Percentiles rank a stretch among this genome's conserved stretches.
Evolutionary conservation across 352 stramenopile species (phyloP).

Genomic region (Phytophthora fragariaefolia): DNA sequence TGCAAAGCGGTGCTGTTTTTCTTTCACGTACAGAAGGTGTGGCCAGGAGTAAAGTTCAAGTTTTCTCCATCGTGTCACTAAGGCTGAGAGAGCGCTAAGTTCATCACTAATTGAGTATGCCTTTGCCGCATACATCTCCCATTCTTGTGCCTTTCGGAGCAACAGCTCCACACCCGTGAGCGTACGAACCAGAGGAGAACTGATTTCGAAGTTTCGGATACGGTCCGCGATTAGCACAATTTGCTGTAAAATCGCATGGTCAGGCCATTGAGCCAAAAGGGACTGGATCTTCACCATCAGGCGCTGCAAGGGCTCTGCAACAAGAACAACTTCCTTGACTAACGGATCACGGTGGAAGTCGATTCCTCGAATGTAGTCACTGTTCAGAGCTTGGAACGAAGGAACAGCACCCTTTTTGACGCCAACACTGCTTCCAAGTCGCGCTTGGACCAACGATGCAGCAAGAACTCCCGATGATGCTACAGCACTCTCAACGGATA

Average conservation of each 20-base stretch:
- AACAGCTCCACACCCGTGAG: constrained; percentile 96
- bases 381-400: constrained; percentile 63
- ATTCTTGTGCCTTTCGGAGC: constrained; percentile 97
- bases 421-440: constrained; percentile 52
- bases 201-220: constrained; percentile 90
- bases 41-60: constrained; percentile 98
- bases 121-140: constrained; percentile 96
- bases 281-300: constrained; percentile 91
- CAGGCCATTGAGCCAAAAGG: constrained; percentile 95
- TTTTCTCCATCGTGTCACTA: constrained; percentile 98
- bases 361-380: constrained; percentile 79
- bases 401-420: constrained; percentile 44
- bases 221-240: constrained; percentile 92
- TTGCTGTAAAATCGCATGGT: constrained; percentile 97
- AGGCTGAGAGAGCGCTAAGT: constrained; percentile 89
- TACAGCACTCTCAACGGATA: constrained; percentile 55
- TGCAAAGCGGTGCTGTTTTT: constrained; percentile 73
- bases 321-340: constrained; percentile 92
- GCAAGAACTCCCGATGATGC: constrained; percentile 64
- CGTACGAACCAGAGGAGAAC: constrained; percentile 88
- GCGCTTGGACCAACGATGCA: constrained; percentile 73
- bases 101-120: constrained; percentile 93
- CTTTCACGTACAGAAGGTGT: constrained; percentile 92
- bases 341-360: constrained; percentile 96
- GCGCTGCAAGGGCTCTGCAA: constrained; percentile 86